phyloP scores from a whole-genome alignment of 139 green algal genomes.

The Volvox africanus region DNA sequence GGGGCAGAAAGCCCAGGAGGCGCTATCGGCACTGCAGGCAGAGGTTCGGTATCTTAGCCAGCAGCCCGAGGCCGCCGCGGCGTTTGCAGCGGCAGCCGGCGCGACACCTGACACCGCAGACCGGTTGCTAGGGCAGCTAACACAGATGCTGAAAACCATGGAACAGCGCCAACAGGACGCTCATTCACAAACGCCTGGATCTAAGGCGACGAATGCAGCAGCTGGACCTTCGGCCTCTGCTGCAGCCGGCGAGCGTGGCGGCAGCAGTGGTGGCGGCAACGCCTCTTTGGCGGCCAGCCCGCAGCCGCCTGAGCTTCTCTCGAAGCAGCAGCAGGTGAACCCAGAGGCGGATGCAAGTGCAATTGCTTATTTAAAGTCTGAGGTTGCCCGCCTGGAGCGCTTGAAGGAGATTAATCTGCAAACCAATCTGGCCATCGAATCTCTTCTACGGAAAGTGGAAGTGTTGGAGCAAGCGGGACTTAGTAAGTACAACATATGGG shows the following conservation, averaged over 20 bases:
- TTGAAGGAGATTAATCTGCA: background rate
- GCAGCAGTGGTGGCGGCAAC: background rate
- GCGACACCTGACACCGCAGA: conserved; percentile 36
- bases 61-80: conserved; percentile 15
- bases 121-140: conserved; percentile 17
- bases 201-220: background rate
- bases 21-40: conserved; percentile 46
- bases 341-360: background rate
- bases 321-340: background rate
- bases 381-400: conserved; percentile 25
- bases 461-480: background rate
- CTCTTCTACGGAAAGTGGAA: background rate
- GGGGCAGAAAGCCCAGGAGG: conserved; percentile 37
- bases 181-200: background rate
- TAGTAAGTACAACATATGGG: background rate
- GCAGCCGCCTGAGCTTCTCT: background rate
- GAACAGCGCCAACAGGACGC: conserved; percentile 6
- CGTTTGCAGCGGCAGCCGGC: background rate
- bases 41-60: conserved; percentile 45
- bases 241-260: background rate
- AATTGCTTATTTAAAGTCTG: background rate
- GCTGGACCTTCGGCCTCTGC: background rate
- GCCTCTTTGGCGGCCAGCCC: background rate
- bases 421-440: conserved; percentile 13
- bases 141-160: background rate